A percentile compares a stretch with the other conserved stretches of the same genome.
These are phyloP conservation scores for Anthostomella pinea DNA, from an alignment of 2,329 filamentous ascomycete species.

Conservation along the genomic window DNA sequence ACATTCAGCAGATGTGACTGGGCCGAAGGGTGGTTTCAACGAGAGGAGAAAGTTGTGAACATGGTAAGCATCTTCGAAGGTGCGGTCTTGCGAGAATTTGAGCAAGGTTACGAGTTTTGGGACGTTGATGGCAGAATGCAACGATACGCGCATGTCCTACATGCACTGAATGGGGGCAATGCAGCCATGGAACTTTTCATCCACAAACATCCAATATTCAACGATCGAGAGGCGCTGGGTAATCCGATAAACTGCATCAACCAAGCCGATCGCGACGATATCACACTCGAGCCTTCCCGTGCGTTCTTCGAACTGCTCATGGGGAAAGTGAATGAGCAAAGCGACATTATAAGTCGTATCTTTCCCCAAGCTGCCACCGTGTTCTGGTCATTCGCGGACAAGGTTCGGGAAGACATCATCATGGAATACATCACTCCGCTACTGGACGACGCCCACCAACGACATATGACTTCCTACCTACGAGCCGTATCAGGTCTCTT, in stretches of 20 bases:
- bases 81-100: constrained; percentile 86
- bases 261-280: constrained; percentile 58
- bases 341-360: constrained; percentile 73
- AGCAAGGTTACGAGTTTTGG: constrained; percentile 84
- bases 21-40: constrained; percentile 67
- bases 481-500: constrained; percentile 85
- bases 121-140: constrained; percentile 88
- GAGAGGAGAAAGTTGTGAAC: constrained; percentile 68
- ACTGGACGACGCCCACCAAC: constrained; percentile 81
- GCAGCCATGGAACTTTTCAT: constrained; percentile 82
- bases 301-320: constrained; percentile 76
- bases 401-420: constrained; percentile 79
- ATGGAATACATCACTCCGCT: constrained; percentile 82
- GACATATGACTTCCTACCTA: constrained; percentile 73
- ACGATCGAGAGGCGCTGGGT: constrained; percentile 66
- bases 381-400: constrained; percentile 75
- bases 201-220: constrained; percentile 82
- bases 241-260: constrained; percentile 82
- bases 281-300: constrained; percentile 77
- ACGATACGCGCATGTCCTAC: constrained; percentile 82
- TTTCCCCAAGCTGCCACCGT: constrained; percentile 72
- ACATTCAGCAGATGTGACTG: constrained; percentile 79
- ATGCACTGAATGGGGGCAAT: constrained; percentile 74
- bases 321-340: constrained; percentile 77
- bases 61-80: constrained; percentile 86